Base-by-base conservation (phyloP, 495 filamentous ascomycete species). In the Rostrohypoxylon terebratum region DNA sequence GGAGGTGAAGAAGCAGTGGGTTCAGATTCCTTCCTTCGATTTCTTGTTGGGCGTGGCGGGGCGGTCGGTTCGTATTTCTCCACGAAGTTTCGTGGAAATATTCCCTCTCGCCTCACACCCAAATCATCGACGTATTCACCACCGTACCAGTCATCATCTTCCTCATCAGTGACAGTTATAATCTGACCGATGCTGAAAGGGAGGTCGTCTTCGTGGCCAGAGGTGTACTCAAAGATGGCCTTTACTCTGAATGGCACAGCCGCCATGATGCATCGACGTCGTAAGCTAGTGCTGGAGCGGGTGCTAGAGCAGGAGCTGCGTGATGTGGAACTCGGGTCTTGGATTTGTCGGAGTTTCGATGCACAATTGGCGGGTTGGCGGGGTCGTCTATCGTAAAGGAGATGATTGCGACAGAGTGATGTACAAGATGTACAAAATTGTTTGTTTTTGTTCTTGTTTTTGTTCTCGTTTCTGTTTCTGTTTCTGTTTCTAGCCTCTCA, bases 31-130 rank as follows among this genome's bases (percentile, higher is more conserved):
- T 89, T 94, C 84, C 91, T 97, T 47, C 93, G 90, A 20, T 82
- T 83, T 64, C 96, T 88, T 16, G 88, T 84, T 48, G 96, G 96
- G 45, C 96, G 89, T 34, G 94, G 93, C 62, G 96, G 96, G 66
- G 94, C 91, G 67, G 90, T 92, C 23, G 96, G 96, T 71, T 97
- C 94, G 78, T 93, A 97, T 78, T 90, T 90, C 80, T 99, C 95
- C 59, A 99, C 96, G 74, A 99, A 99, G 82, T 98, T 99, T 76
- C 89, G 91, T 13, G 96, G 96, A 82, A 99, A 99, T 63, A 99
- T 92, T 36, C 96, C 96, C 77, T 97, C 92, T 71, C 89, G 87
- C 75, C 91, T 94, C 55, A 74, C 79, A 7, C 94, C 95, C 38
- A 80, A 72, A 51, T 86, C 87, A 78, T 97, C 93, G 63, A 89